phyloP scores from a whole-genome alignment of 2,329 filamentous ascomycete species.

The Proliferodiscus dingleyae region DNA sequence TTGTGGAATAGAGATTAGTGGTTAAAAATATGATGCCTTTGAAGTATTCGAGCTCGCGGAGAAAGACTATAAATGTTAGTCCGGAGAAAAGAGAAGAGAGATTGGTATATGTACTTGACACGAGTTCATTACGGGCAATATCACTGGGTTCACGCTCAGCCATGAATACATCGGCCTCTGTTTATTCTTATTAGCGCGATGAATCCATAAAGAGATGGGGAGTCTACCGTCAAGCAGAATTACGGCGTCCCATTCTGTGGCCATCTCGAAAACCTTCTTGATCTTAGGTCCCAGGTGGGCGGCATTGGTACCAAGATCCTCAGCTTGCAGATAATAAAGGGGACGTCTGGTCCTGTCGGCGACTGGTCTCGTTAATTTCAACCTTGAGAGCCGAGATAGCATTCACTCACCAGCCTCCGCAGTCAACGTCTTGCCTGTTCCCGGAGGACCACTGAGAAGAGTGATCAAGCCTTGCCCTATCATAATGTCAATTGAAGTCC shows the following conservation, averaged over 20 bases:
- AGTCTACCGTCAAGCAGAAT: constrained; percentile 16
- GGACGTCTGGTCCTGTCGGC: constrained; percentile 17
- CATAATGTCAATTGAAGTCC: neutral
- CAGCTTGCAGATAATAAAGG: constrained; percentile 18
- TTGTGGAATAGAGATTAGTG: constrained; percentile 30
- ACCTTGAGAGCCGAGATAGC: too few species aligned
- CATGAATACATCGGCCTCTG: constrained; percentile 49
- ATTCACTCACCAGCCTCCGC: constrained; percentile 37
- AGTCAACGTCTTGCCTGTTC: constrained; percentile 23
- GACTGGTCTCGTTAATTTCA: constrained; percentile 1
- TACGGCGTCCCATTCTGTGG: constrained; percentile 19
- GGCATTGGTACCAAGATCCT: constrained; percentile 18
- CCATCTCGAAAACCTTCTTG: constrained; percentile 21
- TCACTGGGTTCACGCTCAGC: constrained; percentile 41
- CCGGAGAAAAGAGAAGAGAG: constrained; percentile 8
- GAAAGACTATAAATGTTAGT: constrained; percentile 16
- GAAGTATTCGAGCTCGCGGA: constrained; percentile 27
- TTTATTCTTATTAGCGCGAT: neutral
- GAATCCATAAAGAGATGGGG: too few species aligned
- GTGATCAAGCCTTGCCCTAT: constrained; percentile 39
- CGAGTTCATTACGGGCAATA: constrained; percentile 44
- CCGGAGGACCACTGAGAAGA: constrained; percentile 34
- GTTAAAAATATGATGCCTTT: constrained; percentile 31
- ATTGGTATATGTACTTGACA: constrained; percentile 31
- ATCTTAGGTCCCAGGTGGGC: constrained; percentile 15